Percentiles rank a stretch among this genome's conserved stretches.
These are phyloP conservation scores for Plantago elongata DNA, from an alignment of 257 asterid species.

Conservation along the genomic window DNA sequence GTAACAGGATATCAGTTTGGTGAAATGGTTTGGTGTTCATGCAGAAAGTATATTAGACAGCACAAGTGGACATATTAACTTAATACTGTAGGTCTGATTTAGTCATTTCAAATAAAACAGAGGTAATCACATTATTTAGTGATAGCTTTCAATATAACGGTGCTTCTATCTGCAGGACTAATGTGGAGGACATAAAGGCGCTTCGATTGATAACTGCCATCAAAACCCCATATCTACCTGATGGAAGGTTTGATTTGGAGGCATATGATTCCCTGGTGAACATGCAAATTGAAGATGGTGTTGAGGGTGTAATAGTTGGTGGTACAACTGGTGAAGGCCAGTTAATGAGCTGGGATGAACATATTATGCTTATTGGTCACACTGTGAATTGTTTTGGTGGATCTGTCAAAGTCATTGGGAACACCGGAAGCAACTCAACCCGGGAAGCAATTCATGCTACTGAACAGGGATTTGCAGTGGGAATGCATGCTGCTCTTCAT, in stretches of 20 bases:
- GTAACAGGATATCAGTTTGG: too few relatives aligned
- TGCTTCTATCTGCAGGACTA: slow-evolving; percentile 48
- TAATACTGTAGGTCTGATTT: too few relatives aligned
- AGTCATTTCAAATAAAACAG: too few relatives aligned
- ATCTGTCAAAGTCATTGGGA: slow-evolving; percentile 77
- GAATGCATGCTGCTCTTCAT: slow-evolving; percentile 93
- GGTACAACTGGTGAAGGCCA: slow-evolving; percentile 97
- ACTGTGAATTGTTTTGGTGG: slow-evolving; percentile 84
- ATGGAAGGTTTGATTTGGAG: slow-evolving; percentile 83
- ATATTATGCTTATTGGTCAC: slow-evolving; percentile 87
- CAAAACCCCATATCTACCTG: slow-evolving; percentile 82
- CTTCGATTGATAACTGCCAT: slow-evolving; percentile 75
- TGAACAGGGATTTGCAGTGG: slow-evolving; percentile 92
- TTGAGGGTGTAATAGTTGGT: slow-evolving; percentile 77
- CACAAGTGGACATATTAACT: too few relatives aligned
- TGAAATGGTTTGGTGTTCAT: too few relatives aligned
- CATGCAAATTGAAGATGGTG: slow-evolving; percentile 72
- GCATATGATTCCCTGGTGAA: slow-evolving; percentile 69
- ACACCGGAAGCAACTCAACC: slow-evolving; percentile 91
- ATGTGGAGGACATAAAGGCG: slow-evolving; percentile 62
- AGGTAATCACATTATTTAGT: not conserved
- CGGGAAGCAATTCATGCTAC: slow-evolving; percentile 88
- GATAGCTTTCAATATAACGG: not conserved
- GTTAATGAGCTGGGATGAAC: slow-evolving; percentile 91
- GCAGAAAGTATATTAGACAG: too few relatives aligned